Percentiles rank a stretch among this genome's conserved stretches.
Conservation (phyloP, 257 asterid species). For the Primulina huaijiensis region DNA sequence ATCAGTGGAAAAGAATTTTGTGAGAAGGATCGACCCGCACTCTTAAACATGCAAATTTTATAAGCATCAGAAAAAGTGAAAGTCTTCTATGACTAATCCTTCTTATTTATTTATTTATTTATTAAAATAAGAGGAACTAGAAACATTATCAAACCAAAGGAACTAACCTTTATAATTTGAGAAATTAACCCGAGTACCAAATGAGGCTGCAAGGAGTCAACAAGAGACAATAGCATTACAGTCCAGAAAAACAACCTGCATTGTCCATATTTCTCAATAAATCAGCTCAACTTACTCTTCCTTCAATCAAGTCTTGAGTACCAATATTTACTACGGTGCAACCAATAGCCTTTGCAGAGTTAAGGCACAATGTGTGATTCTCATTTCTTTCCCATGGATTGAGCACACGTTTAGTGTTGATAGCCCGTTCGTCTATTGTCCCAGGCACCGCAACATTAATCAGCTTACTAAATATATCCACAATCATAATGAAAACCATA, state of each 20-base stretch:
- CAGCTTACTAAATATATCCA: slow-evolving; percentile 63
- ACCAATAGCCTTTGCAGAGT: slow-evolving; percentile 98
- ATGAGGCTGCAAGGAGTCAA: slow-evolving; percentile 72
- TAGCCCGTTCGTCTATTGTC: slow-evolving; percentile 91
- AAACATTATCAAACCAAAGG: slow-evolving; percentile 20
- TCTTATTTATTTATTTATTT: not conserved
- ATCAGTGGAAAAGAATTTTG: slow-evolving; percentile 20
- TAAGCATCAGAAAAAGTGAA: slow-evolving; percentile 12
- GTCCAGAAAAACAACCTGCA: not conserved
- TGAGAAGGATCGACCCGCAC: slow-evolving; percentile 26
- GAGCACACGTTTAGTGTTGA: slow-evolving; percentile 71
- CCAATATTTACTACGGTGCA: slow-evolving; percentile 96
- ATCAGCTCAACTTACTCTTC: slow-evolving; percentile 72
- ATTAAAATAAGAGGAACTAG: slow-evolving; percentile 22
- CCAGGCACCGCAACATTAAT: slow-evolving; percentile 93
- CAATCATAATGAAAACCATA: not conserved
- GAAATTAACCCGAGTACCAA: slow-evolving; percentile 91
- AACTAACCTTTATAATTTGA: slow-evolving; percentile 90
- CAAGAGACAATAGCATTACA: slow-evolving; percentile 16
- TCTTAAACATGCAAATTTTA: slow-evolving; percentile 15
- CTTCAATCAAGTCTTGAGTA: slow-evolving; percentile 88
- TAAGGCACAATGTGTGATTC: slow-evolving; percentile 90
- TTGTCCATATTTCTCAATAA: slow-evolving; percentile 18
- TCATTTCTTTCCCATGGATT: slow-evolving; percentile 99
- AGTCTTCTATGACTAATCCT: slow-evolving; percentile 1